These are phyloP conservation scores for Fusarium brevicatenulatum DNA, from an alignment of 2,329 filamentous ascomycete genomes.

Conservation along the genomic window DNA sequence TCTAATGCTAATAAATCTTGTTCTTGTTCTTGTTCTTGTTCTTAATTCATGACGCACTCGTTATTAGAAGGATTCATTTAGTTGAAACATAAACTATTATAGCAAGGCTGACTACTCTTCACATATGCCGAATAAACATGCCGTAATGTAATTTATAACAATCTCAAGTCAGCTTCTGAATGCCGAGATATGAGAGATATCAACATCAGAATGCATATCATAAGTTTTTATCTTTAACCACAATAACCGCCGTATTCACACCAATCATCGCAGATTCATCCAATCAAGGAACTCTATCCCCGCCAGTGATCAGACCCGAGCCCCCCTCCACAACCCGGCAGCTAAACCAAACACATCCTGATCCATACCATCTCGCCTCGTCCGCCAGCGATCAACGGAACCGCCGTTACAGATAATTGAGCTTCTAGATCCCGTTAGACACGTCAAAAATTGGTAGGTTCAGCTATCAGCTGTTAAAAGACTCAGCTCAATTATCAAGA, in stretches of 20 bases:
- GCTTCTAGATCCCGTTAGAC: conserved; percentile 21
- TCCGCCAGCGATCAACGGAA: background rate
- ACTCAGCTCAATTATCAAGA: background rate
- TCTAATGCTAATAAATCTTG: conserved; percentile 3
- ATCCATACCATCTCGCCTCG: conserved; percentile 11
- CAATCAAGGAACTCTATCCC: conserved; percentile 19
- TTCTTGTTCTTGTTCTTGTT: conserved; percentile 24
- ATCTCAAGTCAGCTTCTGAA: background rate
- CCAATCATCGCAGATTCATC: background rate
- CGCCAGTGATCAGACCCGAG: background rate
- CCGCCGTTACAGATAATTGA: conserved; percentile 1
- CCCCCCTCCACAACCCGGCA: background rate
- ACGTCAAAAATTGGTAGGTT: background rate
- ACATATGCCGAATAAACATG: background rate
- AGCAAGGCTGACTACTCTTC: background rate
- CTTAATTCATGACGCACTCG: conserved; percentile 16
- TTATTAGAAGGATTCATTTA: conserved; percentile 13
- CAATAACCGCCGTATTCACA: background rate
- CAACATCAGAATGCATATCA: background rate
- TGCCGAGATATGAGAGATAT: background rate
- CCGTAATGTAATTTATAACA: background rate
- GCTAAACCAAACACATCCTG: conserved; percentile 6
- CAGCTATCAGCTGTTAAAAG: background rate
- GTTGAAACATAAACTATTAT: conserved; percentile 1
- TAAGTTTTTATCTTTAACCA: background rate